Percentiles rank a stretch among this genome's conserved stretches.
Conservation (phyloP, 768 basidiomycete genomes). For the Suillus lakei region DNA sequence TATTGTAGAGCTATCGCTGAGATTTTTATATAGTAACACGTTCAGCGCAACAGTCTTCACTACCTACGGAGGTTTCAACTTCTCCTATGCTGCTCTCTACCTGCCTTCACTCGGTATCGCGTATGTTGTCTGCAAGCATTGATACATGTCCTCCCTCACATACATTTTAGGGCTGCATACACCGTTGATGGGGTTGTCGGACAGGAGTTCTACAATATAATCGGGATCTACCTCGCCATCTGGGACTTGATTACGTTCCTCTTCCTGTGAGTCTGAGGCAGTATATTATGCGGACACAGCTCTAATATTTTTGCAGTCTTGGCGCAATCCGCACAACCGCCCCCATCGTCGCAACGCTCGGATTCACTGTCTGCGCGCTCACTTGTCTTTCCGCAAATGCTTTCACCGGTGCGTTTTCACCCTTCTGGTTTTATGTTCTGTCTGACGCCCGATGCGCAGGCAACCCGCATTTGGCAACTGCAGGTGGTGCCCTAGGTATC, state of each 20-base stretch:
- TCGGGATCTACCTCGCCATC: conserved; percentile 33
- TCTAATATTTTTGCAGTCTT: conserved; percentile 17
- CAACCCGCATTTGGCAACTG: conserved; percentile 28
- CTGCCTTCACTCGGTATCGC: conserved; percentile 30
- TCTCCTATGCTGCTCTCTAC: conserved; percentile 32
- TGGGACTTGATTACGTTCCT: conserved; percentile 31
- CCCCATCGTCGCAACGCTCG: conserved; percentile 27
- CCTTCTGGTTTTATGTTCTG: background rate
- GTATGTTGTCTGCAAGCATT: conserved; percentile 16
- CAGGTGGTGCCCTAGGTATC: conserved; percentile 31
- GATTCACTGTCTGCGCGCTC: conserved; percentile 27
- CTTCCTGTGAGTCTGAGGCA: conserved; percentile 22
- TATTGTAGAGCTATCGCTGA: conserved; percentile 12
- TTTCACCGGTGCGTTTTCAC: conserved; percentile 28
- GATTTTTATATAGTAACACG: conserved; percentile 24
- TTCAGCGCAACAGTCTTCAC: conserved; percentile 32
- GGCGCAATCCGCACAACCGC: conserved; percentile 31
- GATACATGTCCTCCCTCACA: conserved; percentile 6
- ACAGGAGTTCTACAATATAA: conserved; percentile 28
- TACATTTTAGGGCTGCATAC: conserved; percentile 24
- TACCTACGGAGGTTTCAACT: conserved; percentile 35
- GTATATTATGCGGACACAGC: too few species aligned
- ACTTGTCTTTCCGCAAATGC: conserved; percentile 27
- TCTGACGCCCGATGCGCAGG: conserved; percentile 17
- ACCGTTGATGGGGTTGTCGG: conserved; percentile 27